A percentile compares a stretch with the other conserved stretches of the same genome.
Evolutionary conservation across 1,284 basidiomycete species (phyloP).

Genomic region (Sphagnurus paluster): DNA sequence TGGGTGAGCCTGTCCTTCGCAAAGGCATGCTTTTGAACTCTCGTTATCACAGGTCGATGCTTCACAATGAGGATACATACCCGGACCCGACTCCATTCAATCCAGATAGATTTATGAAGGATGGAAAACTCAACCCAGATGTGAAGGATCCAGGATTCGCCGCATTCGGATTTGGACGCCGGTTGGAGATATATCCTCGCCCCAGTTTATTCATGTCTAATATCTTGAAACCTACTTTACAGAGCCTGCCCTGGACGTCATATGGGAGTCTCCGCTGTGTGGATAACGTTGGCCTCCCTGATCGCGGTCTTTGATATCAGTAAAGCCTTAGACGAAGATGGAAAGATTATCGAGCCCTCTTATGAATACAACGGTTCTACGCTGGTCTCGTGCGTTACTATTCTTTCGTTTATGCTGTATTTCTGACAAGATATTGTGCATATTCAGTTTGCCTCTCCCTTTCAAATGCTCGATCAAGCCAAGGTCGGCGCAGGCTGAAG

Average conservation of each 20-base stretch:
- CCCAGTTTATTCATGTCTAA: neutral
- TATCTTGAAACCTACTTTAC: neutral
- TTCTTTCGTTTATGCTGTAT: neutral
- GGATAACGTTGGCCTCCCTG: slow-evolving; percentile 38
- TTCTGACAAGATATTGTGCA: neutral
- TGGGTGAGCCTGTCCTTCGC: slow-evolving; percentile 6
- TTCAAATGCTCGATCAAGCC: slow-evolving; percentile 33
- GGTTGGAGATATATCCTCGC: slow-evolving; percentile 9
- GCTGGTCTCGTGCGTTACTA: slow-evolving; percentile 27
- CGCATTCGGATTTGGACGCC: slow-evolving; percentile 22
- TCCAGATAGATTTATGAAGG: slow-evolving; percentile 35
- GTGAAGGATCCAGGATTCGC: slow-evolving; percentile 19
- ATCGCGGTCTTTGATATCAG: slow-evolving; percentile 36
- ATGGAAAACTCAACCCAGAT: slow-evolving; percentile 16
- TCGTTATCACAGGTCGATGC: slow-evolving; percentile 30
- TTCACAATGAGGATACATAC: slow-evolving; percentile 36
- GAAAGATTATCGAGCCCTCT: slow-evolving; percentile 27
- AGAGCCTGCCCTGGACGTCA: slow-evolving; percentile 34
- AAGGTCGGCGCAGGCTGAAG: slow-evolving; percentile 22
- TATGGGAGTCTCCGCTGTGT: slow-evolving; percentile 34
- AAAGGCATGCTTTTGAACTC: neutral
- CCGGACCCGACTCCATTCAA: slow-evolving; percentile 36
- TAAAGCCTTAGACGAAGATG: slow-evolving; percentile 28
- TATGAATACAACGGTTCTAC: slow-evolving; percentile 23
- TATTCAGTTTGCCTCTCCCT: slow-evolving; percentile 26